These are phyloP conservation scores for Candida anutae DNA, from an alignment of 1,139 yeast species.

Conservation along the genomic window DNA sequence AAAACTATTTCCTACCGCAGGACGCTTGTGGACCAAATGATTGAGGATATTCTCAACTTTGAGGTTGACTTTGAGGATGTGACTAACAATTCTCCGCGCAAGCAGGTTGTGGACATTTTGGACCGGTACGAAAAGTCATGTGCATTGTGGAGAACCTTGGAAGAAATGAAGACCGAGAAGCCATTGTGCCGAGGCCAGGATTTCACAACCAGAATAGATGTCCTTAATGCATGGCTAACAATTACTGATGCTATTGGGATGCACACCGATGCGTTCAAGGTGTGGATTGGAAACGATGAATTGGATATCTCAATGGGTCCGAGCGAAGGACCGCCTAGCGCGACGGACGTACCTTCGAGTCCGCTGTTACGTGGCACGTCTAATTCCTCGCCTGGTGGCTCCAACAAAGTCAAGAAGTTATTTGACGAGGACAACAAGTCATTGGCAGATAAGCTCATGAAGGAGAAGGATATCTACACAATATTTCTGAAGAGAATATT, in stretches of 20 bases:
- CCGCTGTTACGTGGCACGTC: conserved; percentile 2
- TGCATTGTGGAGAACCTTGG: conserved; percentile 71
- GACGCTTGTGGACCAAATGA: conserved; percentile 62
- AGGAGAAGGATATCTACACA: conserved; percentile 73
- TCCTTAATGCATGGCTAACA: conserved; percentile 78
- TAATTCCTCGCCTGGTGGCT: conserved; percentile 16
- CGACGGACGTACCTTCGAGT: conserved; percentile 3
- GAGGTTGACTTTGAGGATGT: conserved; percentile 40
- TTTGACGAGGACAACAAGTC: conserved; percentile 55
- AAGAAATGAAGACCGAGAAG: conserved; percentile 73
- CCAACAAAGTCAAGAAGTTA: conserved; percentile 31
- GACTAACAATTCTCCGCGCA: conserved; percentile 20
- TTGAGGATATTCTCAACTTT: conserved; percentile 65
- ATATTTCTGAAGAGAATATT: conserved; percentile 58
- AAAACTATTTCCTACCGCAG: conserved; percentile 66
- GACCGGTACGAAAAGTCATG: conserved; percentile 63
- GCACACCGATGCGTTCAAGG: conserved; percentile 47
- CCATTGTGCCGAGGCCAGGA: conserved; percentile 62
- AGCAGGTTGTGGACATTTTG: conserved; percentile 50
- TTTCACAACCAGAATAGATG: conserved; percentile 62
- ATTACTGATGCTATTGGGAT: conserved; percentile 62
- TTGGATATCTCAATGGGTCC: conserved; percentile 48
- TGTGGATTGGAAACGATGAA: conserved; percentile 79
- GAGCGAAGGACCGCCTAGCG: conserved; percentile 7
- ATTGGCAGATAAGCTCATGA: conserved; percentile 78